These are phyloP conservation scores for Clarireedia sp. DNA, from an alignment of 2,329 filamentous ascomycete species.

Conservation along the genomic window DNA sequence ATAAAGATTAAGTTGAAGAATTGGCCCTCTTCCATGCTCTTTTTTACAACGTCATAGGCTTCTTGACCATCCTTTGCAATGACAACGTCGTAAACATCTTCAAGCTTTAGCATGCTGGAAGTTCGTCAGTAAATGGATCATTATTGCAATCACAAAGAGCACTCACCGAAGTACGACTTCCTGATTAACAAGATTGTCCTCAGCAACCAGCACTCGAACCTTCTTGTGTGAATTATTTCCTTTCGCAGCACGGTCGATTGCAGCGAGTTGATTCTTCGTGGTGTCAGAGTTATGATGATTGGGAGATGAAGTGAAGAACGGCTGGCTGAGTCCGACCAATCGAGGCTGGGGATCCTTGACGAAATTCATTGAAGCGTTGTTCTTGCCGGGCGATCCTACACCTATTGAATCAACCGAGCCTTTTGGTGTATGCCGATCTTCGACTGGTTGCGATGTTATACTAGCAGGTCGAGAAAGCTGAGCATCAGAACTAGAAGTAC, in stretches of 20 bases:
- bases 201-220: constrained; percentile 77
- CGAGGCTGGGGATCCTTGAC: constrained; percentile 64
- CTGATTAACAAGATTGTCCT: constrained; percentile 62
- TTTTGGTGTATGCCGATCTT: constrained; percentile 3
- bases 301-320: constrained; percentile 53
- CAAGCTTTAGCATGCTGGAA: constrained; percentile 59
- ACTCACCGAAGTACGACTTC: constrained; percentile 48
- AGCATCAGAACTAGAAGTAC: constrained; percentile 20
- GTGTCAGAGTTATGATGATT: constrained; percentile 8
- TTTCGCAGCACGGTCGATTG: constrained; percentile 58
- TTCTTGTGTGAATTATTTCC: constrained; percentile 50
- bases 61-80: constrained; percentile 83
- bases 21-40: constrained; percentile 64
- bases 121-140: constrained; percentile 45
- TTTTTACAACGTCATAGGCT: constrained; percentile 78
- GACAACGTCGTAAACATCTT: constrained; percentile 78
- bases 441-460: constrained; percentile 2
- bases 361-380: constrained; percentile 30
- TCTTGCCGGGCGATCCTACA: constrained; percentile 4
- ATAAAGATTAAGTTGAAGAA: constrained; percentile 88
- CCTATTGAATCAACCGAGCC: constrained; percentile 1
- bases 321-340: constrained; percentile 72
- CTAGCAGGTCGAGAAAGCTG: constrained; percentile 26
- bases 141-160: constrained; percentile 31
- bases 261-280: constrained; percentile 53